Evolutionary conservation across 352 stramenopile species (phyloP), one percentile per base, ranked within the genome.

Genomic region (Plasmopara muralis): DNA sequence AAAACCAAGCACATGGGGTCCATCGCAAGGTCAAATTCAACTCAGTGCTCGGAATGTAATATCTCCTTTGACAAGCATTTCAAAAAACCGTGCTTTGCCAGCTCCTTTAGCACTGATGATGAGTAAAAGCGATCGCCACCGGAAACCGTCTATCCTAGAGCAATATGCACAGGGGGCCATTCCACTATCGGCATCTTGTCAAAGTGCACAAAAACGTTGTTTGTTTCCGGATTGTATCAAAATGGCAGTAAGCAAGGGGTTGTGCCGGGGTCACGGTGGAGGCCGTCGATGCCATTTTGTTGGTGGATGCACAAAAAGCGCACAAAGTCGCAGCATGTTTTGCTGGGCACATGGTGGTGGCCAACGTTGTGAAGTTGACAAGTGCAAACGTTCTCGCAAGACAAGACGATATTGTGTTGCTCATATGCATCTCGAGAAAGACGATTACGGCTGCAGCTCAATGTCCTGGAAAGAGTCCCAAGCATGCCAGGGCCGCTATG

Each of bases 271-370:
- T 8, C 79, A 90, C 41, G 79, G 79, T 15, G 77, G 79, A 8
- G 79, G 79, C 0, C 76, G 77, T 31, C 74, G 79, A 9, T 90
- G 79, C 54, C 70, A 85, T 47, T 73, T 80, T 43, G 30, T 46
- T 8, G 52, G 60, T 4, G 64, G 59, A 4, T 90, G 77, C 47
- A 70, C 72, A 6, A 87, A 87, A 62, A 85, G 77, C 47, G 77
- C 79, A 8, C 74, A 85, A 57, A 86, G 75, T 46, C 68, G 72
- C 5, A 84, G 74, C 53, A 72, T 72, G 49, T 87, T 81, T 43
- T 90, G 77, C 60, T 83, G 72, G 68, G 71, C 72, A 0, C 79
- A 90, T 29, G 79, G 79, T 15, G 79, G 77, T 40, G 79, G 79
- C 8, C 74, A 83, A 46, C 72, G 79, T 14, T 93, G 83, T 50